These are phyloP conservation scores for Helianthus tuberosus DNA, from an alignment of 129 eudicot genomes.

Conservation along the genomic window DNA sequence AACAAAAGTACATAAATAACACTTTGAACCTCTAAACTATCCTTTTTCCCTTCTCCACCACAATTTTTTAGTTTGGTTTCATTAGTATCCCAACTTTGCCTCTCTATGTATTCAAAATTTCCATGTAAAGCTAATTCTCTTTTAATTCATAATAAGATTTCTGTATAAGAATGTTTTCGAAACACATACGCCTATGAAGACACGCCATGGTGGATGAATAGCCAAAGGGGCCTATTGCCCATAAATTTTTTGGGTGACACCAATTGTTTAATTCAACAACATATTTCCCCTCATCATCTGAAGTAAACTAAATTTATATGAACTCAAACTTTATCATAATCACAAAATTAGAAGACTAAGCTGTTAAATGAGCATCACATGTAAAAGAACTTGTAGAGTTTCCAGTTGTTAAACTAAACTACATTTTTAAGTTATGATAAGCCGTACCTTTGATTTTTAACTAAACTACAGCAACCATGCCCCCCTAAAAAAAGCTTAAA, in stretches of 20 bases:
- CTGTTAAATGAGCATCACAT: constrained; percentile 6
- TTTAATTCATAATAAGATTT: constrained; percentile 95
- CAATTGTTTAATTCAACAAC: constrained; percentile 69
- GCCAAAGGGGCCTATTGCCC: constrained; percentile 99
- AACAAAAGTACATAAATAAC: too few species aligned
- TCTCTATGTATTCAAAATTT: constrained; percentile 47
- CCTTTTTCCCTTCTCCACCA: too few species aligned
- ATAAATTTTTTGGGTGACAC: constrained; percentile 84
- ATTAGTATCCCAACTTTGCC: too few species aligned
- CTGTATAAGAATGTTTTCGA: constrained; percentile 97
- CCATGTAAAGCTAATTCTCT: constrained; percentile 78
- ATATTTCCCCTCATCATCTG: constrained; percentile 75
- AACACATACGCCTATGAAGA: constrained; percentile 99
- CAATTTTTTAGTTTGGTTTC: too few species aligned
- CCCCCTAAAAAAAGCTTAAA: too few species aligned
- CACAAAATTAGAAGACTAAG: neutral
- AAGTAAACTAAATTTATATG: neutral
- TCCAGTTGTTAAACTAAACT: neutral
- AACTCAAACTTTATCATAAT: neutral
- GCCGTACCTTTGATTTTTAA: too few species aligned
- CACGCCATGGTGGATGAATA: constrained; percentile 97
- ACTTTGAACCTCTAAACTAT: too few species aligned
- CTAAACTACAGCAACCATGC: too few species aligned
- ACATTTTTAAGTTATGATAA: too few species aligned
- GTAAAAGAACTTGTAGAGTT: neutral